Base-by-base conservation (phyloP, 208 protist genomes). In the Leishmania aethiopica region DNA sequence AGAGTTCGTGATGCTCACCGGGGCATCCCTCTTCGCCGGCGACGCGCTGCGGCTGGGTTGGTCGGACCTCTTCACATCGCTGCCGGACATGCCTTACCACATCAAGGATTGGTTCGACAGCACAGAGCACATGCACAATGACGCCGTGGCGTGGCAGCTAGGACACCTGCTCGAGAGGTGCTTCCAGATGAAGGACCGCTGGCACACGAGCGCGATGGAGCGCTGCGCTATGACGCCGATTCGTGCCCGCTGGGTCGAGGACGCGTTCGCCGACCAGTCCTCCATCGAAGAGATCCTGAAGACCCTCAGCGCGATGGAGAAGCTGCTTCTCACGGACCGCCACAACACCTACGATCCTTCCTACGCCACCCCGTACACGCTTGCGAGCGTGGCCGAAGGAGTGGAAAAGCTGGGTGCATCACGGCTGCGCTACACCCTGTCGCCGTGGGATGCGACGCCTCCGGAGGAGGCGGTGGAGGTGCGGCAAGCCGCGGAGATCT, bases 21-120 rank as follows among this genome's bases (percentile, higher is more conserved):
- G 96, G 22, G 91, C 93, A 40, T 95, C 94, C 11, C 92, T 98
- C 69, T 97, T 97, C 82, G 94, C 94, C 49, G 96, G 96, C 22
- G 96, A 98, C 66, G 96, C 89, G 42, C 89, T 97, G 53, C 89
- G 95, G 22, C 84, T 98, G 13, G 95, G 96, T 35, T 98, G 95
- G 93, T 93, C 93, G 25, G 96, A 97, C 81, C 88, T 98, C 49
- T 97, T 96, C 88, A 96, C 96, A 25, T 90, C 88, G 37, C 81
- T 97, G 53, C 90, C 92, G 49, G 94, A 98, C 84, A 94, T 96
- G 86, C 90, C 90, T 67, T 96, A 96, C 81, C 92, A 98, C 88
- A 96, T 98, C 81, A 95, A 97, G 79, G 93, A 97, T 64, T 98
- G 95, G 95, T 98, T 98, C 83, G 87, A 98, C 86, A 87, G 77